Base-by-base conservation (phyloP, 768 basidiomycete species). In the Daedaleopsis nitida region DNA sequence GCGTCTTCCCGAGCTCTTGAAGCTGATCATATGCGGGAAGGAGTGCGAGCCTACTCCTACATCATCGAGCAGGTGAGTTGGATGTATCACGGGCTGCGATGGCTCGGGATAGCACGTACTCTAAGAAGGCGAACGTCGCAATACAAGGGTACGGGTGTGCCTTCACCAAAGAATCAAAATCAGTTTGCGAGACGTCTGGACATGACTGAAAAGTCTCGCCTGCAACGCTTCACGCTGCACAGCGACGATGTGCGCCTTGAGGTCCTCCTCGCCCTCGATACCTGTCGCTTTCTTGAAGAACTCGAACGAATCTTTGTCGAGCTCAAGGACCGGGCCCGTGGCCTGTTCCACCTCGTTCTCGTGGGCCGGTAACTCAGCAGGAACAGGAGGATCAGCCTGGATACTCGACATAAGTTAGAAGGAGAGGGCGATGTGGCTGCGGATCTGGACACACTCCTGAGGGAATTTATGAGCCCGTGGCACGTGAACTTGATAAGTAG, bases 1-100 rank as follows among this genome's bases (percentile, higher is more conserved):
- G 75, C 21, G 74, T 71, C 44, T 60, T 69, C 4, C 75, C 78
- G 21, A 80, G 71, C 45, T 68, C 66, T 11, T 78, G 66, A 13
- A 76, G 53, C 32, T 61, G 52, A 6, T 51, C 27, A 48, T 71
- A 71, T 2, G 60, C 62, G 1, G 65, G 66, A 4, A 67, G 57
- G 2, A 63, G 55, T 2, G 63, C 49, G 10, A 70, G 60, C 44
- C 64, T 65, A 37, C 65, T 45, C 14, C 69, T 71, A 37, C 17
- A 17, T 13, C 5, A 32, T 32, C 7, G 27, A 32, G 27, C 11
- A 24, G 24, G 6, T 48, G 14, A 19, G 16, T 55, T 14, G 23
- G 38, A 50, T 32, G 23, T 17, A 16, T 6, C n/a, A 52, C 19
- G 5, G 17, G 17, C 16, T 10, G 38, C 5, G 21, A 6, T 11